phyloP scores from a whole-genome alignment of 2,329 filamentous ascomycete species.

The Ceratocystis huliohia region DNA sequence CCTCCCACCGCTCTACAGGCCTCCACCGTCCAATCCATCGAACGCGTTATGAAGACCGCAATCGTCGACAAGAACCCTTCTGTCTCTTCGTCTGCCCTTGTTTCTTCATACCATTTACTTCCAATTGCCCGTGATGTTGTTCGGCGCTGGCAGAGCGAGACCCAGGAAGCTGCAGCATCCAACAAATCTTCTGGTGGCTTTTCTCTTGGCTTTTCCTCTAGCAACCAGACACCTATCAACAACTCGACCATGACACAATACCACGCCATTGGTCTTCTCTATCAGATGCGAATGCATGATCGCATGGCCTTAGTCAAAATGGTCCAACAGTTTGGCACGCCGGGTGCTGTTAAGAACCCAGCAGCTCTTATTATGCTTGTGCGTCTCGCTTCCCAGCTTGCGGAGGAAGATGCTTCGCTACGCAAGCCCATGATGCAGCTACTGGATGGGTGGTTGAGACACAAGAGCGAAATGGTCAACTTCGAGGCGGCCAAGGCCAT shows the following conservation, averaged over 20 bases:
- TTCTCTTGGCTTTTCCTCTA: slow-evolving; percentile 80
- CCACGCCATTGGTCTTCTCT: slow-evolving; percentile 90
- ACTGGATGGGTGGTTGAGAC: slow-evolving; percentile 87
- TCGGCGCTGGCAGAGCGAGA: slow-evolving; percentile 95
- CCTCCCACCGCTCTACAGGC: slow-evolving; percentile 40
- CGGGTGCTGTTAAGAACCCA: slow-evolving; percentile 88
- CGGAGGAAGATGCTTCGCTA: slow-evolving; percentile 80
- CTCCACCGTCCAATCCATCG: slow-evolving; percentile 92
- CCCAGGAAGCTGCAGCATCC: slow-evolving; percentile 86
- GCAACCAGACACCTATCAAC: slow-evolving; percentile 63
- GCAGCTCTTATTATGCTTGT: slow-evolving; percentile 88
- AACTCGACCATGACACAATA: slow-evolving; percentile 98
- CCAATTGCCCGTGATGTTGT: slow-evolving; percentile 94
- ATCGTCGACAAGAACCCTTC: slow-evolving; percentile 99
- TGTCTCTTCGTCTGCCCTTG: slow-evolving; percentile 86
- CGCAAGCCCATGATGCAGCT: slow-evolving; percentile 95
- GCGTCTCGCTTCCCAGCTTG: slow-evolving; percentile 79
- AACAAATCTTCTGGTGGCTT: slow-evolving; percentile 82
- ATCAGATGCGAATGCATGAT: slow-evolving; percentile 95
- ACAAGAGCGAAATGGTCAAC: slow-evolving; percentile 99
- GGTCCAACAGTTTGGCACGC: slow-evolving; percentile 95
- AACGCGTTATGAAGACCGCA: slow-evolving; percentile 95
- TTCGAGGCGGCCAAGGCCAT: slow-evolving; percentile 98
- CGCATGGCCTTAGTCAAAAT: slow-evolving; percentile 98
- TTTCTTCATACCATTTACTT: slow-evolving; percentile 94